These are phyloP conservation scores for Syzygium grande DNA, from an alignment of 345 rosid species.

Conservation along the genomic window DNA sequence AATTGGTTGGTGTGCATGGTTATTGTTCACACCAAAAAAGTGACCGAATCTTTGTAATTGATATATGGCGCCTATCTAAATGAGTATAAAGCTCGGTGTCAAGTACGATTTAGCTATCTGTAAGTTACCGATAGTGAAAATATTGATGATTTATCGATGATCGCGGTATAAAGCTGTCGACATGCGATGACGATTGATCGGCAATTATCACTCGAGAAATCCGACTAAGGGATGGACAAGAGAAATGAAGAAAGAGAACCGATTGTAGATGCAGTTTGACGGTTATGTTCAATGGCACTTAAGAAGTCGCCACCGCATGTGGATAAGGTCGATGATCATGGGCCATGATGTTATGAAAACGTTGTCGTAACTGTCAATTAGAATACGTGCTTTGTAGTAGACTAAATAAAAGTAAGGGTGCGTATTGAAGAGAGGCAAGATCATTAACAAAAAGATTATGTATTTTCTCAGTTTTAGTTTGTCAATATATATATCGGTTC, in stretches of 20 bases:
- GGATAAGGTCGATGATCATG: not conserved
- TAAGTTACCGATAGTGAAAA: not conserved
- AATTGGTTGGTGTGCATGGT: not conserved
- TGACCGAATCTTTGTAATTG: not conserved
- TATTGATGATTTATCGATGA: not conserved
- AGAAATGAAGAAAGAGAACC: not conserved
- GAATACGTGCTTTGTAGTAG: not conserved
- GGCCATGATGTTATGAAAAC: not conserved
- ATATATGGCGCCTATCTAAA: fast-evolving
- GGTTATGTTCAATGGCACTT: not conserved
- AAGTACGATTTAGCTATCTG: fast-evolving
- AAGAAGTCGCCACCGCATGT: not conserved
- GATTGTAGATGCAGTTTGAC: fast-evolving
- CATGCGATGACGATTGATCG: not conserved
- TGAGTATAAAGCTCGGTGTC: not conserved
- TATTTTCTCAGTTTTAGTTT: not conserved
- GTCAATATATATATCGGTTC: not conserved
- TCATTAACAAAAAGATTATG: not conserved
- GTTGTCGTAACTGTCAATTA: not conserved
- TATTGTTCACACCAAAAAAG: too few relatives aligned
- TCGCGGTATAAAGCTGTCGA: not conserved
- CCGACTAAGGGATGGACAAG: not conserved
- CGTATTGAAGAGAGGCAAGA: fast-evolving
- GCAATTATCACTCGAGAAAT: not conserved
- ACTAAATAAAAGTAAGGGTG: not conserved